A percentile compares a stretch with the other conserved stretches of the same genome.
Evolutionary conservation across 2,329 filamentous ascomycete genomes (phyloP).

Genomic region (Tolypocladium album): DNA sequence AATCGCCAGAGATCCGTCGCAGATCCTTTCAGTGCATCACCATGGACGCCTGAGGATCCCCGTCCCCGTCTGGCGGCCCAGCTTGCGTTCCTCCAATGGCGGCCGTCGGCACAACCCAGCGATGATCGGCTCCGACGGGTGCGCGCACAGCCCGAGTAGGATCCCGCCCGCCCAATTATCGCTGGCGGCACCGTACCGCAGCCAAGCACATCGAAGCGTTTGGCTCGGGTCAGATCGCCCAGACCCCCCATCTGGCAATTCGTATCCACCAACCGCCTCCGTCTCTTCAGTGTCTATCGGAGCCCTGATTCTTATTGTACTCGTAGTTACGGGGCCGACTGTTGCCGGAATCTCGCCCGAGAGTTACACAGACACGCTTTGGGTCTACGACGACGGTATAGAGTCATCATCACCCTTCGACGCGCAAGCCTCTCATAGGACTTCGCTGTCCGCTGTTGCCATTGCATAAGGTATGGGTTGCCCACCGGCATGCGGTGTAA

Average conservation of each 20-base stretch:
- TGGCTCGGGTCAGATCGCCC: background rate
- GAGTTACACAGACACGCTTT: background rate
- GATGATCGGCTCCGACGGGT: conserved; percentile 8
- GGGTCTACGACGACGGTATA: background rate
- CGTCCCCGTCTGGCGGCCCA: background rate
- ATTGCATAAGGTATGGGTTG: no score
- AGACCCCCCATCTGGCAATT: background rate
- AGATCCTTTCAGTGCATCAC: background rate
- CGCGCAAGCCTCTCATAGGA: background rate
- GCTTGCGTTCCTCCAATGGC: background rate
- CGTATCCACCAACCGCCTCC: background rate
- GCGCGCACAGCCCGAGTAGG: conserved; percentile 6
- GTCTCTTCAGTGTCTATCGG: background rate
- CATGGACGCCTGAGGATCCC: background rate
- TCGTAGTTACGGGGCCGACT: background rate
- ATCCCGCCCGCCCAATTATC: background rate
- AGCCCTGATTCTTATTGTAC: background rate
- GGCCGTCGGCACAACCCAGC: background rate
- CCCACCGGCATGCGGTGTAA: background rate
- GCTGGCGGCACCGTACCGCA: background rate
- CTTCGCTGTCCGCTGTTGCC: background rate
- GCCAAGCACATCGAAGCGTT: background rate
- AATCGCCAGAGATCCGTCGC: background rate
- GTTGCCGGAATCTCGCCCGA: background rate
- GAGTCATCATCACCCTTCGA: background rate